These are phyloP conservation scores for Viola odorata DNA, from an alignment of 345 rosid species.

Conservation along the genomic window DNA sequence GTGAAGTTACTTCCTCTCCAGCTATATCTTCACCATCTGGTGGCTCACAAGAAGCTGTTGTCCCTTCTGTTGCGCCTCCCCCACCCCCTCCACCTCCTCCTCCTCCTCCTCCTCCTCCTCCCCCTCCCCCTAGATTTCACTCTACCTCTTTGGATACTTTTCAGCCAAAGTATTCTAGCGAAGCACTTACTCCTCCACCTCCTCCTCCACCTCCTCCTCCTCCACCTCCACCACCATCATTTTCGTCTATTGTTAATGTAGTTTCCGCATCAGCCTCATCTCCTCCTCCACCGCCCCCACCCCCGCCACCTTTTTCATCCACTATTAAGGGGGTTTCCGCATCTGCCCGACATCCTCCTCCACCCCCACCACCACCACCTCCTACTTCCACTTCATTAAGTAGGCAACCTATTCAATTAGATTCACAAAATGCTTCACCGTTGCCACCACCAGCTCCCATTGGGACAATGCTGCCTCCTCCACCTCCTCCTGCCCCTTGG, in stretches of 20 bases:
- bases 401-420: constrained; percentile 18
- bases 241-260: too few species aligned
- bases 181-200: background rate
- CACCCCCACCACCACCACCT: constrained; percentile 22
- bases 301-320: background rate
- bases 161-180: constrained; percentile 1
- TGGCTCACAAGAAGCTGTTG: constrained; percentile 21
- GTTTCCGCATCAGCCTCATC: background rate
- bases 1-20: constrained; percentile 39
- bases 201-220: background rate
- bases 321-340: background rate
- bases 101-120: constrained; percentile 14
- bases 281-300: constrained; percentile 9
- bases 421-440: constrained; percentile 24
- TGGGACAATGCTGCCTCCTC: constrained; percentile 29
- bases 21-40: constrained; percentile 23
- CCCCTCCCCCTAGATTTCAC: constrained; percentile 17
- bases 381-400: constrained; percentile 26
- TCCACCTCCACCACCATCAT: background rate
- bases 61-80: constrained; percentile 27
- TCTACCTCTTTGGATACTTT: background rate
- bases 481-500: constrained; percentile 25
- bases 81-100: constrained; percentile 26
- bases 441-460: constrained; percentile 21
- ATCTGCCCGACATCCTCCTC: constrained; percentile 24